These are phyloP conservation scores for Gnaphalium uliginosum DNA, from an alignment of 129 eudicot species.

Conservation along the genomic window DNA sequence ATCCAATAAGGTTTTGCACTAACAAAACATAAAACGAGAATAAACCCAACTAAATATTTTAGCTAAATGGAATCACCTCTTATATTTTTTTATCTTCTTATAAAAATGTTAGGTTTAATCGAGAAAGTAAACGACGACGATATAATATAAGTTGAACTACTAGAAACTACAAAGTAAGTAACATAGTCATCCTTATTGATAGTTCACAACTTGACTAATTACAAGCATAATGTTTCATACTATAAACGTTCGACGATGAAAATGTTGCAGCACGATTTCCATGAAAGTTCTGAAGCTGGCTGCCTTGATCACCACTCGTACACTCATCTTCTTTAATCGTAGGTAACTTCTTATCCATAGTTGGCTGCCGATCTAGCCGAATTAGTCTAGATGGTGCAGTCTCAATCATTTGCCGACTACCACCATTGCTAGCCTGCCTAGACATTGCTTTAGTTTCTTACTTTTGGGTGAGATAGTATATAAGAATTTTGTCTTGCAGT, in stretches of 20 bases:
- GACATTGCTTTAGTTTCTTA: slow-evolving; percentile 33
- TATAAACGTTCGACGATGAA: slow-evolving; percentile 21
- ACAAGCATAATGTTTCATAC: slow-evolving; percentile 30
- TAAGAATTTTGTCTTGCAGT: too few relatives aligned
- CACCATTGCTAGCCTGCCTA: slow-evolving; percentile 25
- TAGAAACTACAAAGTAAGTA: too few relatives aligned
- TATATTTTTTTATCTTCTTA: too few relatives aligned
- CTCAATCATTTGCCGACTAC: slow-evolving; percentile 33
- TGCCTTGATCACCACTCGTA: slow-evolving; percentile 21
- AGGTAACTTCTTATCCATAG: slow-evolving; percentile 40
- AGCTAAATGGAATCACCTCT: too few relatives aligned
- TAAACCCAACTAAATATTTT: too few relatives aligned
- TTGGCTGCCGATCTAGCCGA: slow-evolving; percentile 39
- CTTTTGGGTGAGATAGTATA: too few relatives aligned
- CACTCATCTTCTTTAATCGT: slow-evolving; percentile 46
- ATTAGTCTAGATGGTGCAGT: slow-evolving; percentile 38
- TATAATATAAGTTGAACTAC: too few relatives aligned
- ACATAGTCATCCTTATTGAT: slow-evolving; percentile 21
- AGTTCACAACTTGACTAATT: slow-evolving; percentile 23
- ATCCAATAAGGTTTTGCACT: too few relatives aligned
- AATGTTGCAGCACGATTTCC: slow-evolving; percentile 29
- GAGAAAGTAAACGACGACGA: too few relatives aligned
- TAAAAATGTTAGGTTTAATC: too few relatives aligned
- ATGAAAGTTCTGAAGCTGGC: slow-evolving; percentile 33
- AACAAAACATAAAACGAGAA: too few relatives aligned